Conservation (phyloP, 139 green algal species). For the Yamagishiella unicocca region DNA sequence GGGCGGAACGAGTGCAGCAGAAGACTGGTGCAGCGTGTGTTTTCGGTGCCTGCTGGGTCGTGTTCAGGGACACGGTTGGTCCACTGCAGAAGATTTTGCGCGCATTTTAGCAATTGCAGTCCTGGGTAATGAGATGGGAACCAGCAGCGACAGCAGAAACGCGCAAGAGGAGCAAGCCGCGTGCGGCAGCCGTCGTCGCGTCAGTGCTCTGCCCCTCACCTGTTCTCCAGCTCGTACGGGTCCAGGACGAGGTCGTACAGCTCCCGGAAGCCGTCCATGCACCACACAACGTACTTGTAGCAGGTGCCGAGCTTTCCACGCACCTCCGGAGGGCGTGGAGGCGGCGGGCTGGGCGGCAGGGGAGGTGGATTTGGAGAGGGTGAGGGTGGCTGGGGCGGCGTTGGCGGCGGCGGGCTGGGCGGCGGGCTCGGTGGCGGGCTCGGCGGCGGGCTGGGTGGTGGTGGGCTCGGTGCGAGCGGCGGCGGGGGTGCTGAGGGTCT, state of each 20-base stretch:
- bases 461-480: neutral
- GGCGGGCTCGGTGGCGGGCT: neutral
- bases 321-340: neutral
- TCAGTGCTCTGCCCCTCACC: no score
- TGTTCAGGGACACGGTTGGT: no score
- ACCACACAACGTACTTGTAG: slow-evolving; percentile 53
- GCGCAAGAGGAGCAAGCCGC: no score
- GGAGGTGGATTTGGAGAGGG: neutral
- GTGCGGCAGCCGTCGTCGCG: no score
- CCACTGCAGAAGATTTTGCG: no score
- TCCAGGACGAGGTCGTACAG: slow-evolving; percentile 54
- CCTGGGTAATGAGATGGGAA: no score
- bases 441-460: neutral
- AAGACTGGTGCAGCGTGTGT: no score
- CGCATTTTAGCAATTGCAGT: no score
- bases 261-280: slow-evolving; percentile 24
- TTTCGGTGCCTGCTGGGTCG: no score
- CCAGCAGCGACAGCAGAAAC: no score
- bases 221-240: slow-evolving; percentile 40
- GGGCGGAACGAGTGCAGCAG: neutral
- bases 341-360: neutral
- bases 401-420: neutral
- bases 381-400: neutral
- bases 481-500: neutral
- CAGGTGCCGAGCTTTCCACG: slow-evolving; percentile 25